phyloP scores from a whole-genome alignment of 129 eudicot genomes.

The Arctium minus region DNA sequence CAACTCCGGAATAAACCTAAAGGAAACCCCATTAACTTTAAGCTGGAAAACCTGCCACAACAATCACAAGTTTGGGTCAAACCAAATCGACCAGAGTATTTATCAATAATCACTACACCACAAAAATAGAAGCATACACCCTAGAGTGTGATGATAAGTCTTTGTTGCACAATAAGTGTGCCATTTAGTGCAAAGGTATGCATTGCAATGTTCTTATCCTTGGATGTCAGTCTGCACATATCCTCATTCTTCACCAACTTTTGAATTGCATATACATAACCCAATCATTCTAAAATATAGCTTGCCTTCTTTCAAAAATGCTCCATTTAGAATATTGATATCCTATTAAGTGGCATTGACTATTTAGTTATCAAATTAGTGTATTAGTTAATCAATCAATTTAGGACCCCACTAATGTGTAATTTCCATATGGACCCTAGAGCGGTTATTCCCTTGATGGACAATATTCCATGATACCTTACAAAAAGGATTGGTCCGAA shows the following conservation, averaged over 20 bases:
- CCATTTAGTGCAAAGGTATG: not conserved
- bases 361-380: no score
- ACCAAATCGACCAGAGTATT: not conserved
- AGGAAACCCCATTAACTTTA: slow-evolving; percentile 77
- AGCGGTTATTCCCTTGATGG: no score
- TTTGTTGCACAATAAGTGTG: not conserved
- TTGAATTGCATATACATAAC: not conserved
- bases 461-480: no score
- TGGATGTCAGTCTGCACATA: not conserved
- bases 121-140: slow-evolving; percentile 1
- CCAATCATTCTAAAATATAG: not conserved
- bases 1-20: slow-evolving; percentile 79
- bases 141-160: not conserved
- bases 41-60: slow-evolving; percentile 72
- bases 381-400: no score
- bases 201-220: not conserved
- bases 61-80: slow-evolving; percentile 16
- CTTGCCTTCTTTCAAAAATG: not conserved
- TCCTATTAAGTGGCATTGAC: no score
- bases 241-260: not conserved
- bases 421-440: no score
- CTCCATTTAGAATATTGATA: not conserved
- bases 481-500: not conserved
- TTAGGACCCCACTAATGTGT: no score
- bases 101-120: not conserved